Evolutionary conservation across 169 alveolate genomes (phyloP), one percentile per base, ranked within the genome.

Genomic region (Eimeria acervulina): DNA sequence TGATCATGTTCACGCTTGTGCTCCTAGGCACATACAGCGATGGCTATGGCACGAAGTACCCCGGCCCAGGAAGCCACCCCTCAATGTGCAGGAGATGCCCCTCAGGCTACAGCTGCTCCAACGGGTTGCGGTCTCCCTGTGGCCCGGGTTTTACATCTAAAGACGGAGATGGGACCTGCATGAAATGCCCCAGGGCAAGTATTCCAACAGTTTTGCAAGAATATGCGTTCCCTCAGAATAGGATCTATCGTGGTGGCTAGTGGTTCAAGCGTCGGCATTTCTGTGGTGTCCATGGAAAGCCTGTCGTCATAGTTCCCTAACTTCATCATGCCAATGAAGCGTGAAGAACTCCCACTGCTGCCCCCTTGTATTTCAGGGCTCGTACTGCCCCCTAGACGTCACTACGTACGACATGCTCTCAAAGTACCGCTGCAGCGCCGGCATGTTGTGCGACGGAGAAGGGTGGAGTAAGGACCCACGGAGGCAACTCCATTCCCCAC

Each of bases 11-110:
- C 6, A 13, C 12, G 8, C 52, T 1, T 15, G 3, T 81, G 47
- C 44, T 1, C 36, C 1, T 47, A 81, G 90, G 90, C 44, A 81
- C 90, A 8, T 81, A 81, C 72, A 81, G 90, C 44, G 90, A 81
- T 19, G 90, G 90, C 90, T 47, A 81, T 44, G 90, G 90, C 68
- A 81, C 90, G 10, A 81, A 81, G 72, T 44, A n/a, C 44, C 90
- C 90, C 28, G 90, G 90, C 7, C 90, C 90, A 1, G 90, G 90
- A 21, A 51, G 12, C 68, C 63, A 81, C 38, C 63, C 63, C 36
- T 81, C 90, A 19, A 81, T 81, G 90, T 81, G 90, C 72, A 81
- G 31, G 90, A 23, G 63, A 15, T 81, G 90, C 44, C 90, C 90
- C 47, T 21, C 90, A 31, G 90, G 90, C 31, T 81, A 81, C 44